These are phyloP conservation scores for Globisporangium carolinianum DNA, from an alignment of 352 stramenopile species.

Conservation along the genomic window DNA sequence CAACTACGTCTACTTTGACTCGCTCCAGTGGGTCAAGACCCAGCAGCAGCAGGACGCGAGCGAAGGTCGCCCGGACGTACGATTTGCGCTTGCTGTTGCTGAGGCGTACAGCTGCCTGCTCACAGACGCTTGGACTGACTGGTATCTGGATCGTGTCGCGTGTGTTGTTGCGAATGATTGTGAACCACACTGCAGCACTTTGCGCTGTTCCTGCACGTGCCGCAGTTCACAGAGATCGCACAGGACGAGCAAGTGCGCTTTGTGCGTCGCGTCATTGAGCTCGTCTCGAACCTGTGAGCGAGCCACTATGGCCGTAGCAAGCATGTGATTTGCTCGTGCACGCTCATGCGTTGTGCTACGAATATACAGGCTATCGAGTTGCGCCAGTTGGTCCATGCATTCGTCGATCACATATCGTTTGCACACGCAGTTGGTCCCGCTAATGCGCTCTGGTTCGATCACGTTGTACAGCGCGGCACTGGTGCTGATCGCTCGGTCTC, in stretches of 20 bases:
- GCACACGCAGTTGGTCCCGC: too few relatives aligned
- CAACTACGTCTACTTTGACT: constrained; percentile 83
- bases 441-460: too few relatives aligned
- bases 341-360: too few relatives aligned
- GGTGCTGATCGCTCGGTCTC: too few relatives aligned
- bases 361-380: too few relatives aligned
- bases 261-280: constrained; percentile 48
- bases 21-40: constrained; percentile 55
- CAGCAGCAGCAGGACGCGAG: constrained; percentile 19
- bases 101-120: neutral
- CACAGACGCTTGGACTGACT: neutral
- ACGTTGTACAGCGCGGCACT: too few relatives aligned
- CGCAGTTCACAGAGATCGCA: constrained; percentile 45
- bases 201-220: constrained; percentile 75
- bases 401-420: too few relatives aligned
- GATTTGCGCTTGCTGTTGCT: neutral
- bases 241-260: constrained; percentile 58
- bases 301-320: neutral
- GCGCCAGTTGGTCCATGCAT: too few relatives aligned
- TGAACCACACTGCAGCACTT: constrained; percentile 24
- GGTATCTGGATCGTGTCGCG: neutral
- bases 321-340: too few relatives aligned
- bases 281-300: constrained; percentile 30
- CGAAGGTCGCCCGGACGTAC: constrained; percentile 20
- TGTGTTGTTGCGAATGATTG: neutral